Evolutionary conservation across 306 rosid genomes (phyloP).

Genomic region (Dicorynia guianensis): DNA sequence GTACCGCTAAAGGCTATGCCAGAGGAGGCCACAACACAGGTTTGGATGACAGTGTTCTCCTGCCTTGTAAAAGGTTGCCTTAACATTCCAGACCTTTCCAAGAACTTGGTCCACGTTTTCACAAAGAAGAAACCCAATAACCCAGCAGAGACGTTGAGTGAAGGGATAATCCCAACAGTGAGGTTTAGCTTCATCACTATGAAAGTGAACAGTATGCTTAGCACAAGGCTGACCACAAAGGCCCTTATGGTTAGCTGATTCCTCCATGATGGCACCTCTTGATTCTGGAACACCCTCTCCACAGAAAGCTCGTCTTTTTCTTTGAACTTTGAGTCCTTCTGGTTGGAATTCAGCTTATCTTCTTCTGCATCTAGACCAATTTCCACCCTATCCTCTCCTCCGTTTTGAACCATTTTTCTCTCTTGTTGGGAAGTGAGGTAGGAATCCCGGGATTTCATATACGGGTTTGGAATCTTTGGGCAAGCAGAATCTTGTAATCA

Average conservation of each 20-base stretch:
- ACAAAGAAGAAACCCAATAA: constrained; percentile 63
- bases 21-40: constrained; percentile 69
- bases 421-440: background rate
- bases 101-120: constrained; percentile 58
- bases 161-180: constrained; percentile 66
- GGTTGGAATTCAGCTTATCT: constrained; percentile 10
- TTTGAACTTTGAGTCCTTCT: constrained; percentile 12
- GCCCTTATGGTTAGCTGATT: constrained; percentile 59
- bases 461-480: constrained; percentile 35
- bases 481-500: background rate
- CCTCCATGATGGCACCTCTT: constrained; percentile 60
- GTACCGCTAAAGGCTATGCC: constrained; percentile 70
- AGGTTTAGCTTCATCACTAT: constrained; percentile 69
- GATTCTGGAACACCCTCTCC: constrained; percentile 56
- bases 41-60: constrained; percentile 68
- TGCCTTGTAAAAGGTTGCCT: constrained; percentile 65
- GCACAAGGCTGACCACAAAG: constrained; percentile 54
- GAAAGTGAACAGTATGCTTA: constrained; percentile 55
- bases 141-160: constrained; percentile 67
- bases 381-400: constrained; percentile 30
- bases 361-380: constrained; percentile 33
- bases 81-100: constrained; percentile 49
- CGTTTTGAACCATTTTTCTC: constrained; percentile 46
- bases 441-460: constrained; percentile 28
- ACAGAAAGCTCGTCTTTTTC: constrained; percentile 46